Base-by-base conservation (phyloP, 768 basidiomycete species). In the Hypholoma sublateritium region DNA sequence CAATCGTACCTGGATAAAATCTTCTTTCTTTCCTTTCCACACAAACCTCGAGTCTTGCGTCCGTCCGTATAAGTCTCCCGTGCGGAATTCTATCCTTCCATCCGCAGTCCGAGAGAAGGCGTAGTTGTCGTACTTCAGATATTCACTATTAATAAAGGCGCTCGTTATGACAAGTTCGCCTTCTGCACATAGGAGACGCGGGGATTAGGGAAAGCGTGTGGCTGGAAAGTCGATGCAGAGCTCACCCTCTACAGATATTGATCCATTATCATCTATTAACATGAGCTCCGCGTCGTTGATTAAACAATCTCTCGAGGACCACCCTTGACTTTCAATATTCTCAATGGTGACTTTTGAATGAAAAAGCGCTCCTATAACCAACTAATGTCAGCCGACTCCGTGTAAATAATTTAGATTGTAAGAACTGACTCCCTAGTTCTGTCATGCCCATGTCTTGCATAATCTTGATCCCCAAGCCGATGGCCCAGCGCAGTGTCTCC, bases 1-100 rank as follows among this genome's bases (percentile, higher is more conserved):
- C 39, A 45, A 22, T 25, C 43, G 7, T 17, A 67, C 70, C 49
- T 65, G 60, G 24, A 72, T 67, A 32, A 60, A 72, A 53, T 72
- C 70, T 8, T 68, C 67, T 21, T 65, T 69, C 22, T 69, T 60
- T 4, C 70, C 70, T 36, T 64, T 63, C 70, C 70, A 72, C 28
- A 62, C 52, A 11, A 66, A 42, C 3, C 58, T 46, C 1, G 48
- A 48, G 17, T 46, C 53, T 7, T 16, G 24, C 5, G 49, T 53
- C 11, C 44, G 47, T 5, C 43, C 11, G 50, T 71, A 71, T 42
- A 65, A 50, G 43, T 71, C 70, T 11, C 68, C 69, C 3, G 69
- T 71, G n/a, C 54, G 62, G 58, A 71, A 67, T 2, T 65, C 67
- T 14, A 63, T 53, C 2, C 43, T 43, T 1, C 69, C 70, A 45